These are phyloP conservation scores for Fusarium foetens DNA, from an alignment of 2,329 filamentous ascomycete species.

Conservation along the genomic window DNA sequence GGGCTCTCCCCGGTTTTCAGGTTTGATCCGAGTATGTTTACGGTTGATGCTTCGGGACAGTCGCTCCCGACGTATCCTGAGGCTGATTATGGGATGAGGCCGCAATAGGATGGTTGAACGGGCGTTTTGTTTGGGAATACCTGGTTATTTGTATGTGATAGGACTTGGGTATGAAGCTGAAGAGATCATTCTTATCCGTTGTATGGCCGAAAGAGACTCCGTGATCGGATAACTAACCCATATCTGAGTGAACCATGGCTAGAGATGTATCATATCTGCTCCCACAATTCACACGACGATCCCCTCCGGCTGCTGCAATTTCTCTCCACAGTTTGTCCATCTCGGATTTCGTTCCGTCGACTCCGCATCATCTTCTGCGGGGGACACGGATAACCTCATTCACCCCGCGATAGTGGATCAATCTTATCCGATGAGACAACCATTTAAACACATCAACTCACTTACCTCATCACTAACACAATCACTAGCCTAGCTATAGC, in stretches of 20 bases:
- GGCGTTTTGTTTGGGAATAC: conserved; percentile 13
- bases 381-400: conserved; percentile 22
- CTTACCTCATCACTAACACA: neutral
- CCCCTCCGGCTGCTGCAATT: neutral
- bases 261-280: neutral
- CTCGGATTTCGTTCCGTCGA: conserved; percentile 34
- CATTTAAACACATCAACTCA: neutral
- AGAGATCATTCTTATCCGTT: neutral
- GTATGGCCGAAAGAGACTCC: neutral
- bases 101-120: conserved; percentile 6
- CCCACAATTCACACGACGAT: neutral
- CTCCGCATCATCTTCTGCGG: conserved; percentile 32
- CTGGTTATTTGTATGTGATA: neutral
- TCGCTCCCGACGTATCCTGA: conserved; percentile 41
- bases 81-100: conserved; percentile 36
- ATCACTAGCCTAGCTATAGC: neutral
- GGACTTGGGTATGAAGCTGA: neutral
- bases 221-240: neutral
- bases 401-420: conserved; percentile 34
- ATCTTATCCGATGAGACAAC: conserved; percentile 1
- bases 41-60: conserved; percentile 40
- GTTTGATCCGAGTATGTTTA: conserved; percentile 43
- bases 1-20: conserved; percentile 44
- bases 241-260: neutral
- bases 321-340: neutral